Percentiles rank a stretch among this genome's conserved stretches.
These are phyloP conservation scores for Tricholoma saponaceum DNA, from an alignment of 768 basidiomycete species.

Conservation along the genomic window DNA sequence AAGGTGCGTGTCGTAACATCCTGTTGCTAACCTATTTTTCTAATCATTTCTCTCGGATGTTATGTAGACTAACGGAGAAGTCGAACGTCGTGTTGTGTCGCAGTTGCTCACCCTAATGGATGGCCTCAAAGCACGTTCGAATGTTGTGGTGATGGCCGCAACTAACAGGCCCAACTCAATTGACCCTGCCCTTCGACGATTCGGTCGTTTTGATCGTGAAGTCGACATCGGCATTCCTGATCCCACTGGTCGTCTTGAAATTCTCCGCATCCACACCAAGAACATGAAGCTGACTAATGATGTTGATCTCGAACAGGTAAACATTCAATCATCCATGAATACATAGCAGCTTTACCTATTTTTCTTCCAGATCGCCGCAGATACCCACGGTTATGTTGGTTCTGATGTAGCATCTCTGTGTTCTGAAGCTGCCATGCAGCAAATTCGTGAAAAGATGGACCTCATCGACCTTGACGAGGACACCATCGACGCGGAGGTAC, in stretches of 20 bases:
- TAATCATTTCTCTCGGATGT: constrained; percentile 1
- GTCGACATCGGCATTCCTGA: constrained; percentile 99
- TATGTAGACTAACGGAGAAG: constrained; percentile 93
- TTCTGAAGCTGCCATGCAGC: constrained; percentile 99
- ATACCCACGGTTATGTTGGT: constrained; percentile 99
- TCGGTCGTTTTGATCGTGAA: constrained; percentile 99
- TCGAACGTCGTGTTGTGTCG: constrained; percentile 98
- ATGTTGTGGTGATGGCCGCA: constrained; percentile 99
- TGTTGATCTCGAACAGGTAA: constrained; percentile 92
- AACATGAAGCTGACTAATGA: constrained; percentile 99
- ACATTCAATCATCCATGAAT: not conserved
- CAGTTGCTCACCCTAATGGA: constrained; percentile 99
- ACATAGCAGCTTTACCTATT: constrained; percentile 5
- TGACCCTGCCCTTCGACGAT: constrained; percentile 96
- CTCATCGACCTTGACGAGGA: constrained; percentile 94
- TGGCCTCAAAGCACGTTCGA: constrained; percentile 96
- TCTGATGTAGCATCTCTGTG: constrained; percentile 97
- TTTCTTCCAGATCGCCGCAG: constrained; percentile 80
- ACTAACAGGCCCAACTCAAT: constrained; percentile 99
- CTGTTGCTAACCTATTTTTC: not conserved
- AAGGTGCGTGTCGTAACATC: constrained; percentile 55
- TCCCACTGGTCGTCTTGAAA: constrained; percentile 97
- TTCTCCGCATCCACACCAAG: constrained; percentile 98
- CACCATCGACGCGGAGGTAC: constrained; percentile 98
- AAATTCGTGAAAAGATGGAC: constrained; percentile 99